Conservation (phyloP, 257 asterid genomes). For the Solanum phureja region DNA sequence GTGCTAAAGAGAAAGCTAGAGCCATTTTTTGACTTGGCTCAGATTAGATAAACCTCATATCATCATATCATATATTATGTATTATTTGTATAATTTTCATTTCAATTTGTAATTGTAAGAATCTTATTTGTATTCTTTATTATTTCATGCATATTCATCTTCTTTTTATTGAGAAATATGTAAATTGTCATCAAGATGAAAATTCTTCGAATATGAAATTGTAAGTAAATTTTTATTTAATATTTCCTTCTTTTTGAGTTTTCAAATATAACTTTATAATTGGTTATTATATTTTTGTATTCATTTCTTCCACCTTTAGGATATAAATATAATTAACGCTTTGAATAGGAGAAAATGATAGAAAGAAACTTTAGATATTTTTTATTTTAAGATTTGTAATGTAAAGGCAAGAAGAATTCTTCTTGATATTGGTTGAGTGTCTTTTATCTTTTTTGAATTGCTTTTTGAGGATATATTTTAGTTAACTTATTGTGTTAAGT, state of each 20-base stretch:
- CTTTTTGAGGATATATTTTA: neutral
- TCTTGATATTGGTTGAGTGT: neutral
- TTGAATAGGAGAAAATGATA: too few species aligned
- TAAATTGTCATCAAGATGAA: too few species aligned
- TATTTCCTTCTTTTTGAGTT: neutral
- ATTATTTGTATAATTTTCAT: neutral
- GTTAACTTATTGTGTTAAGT: neutral
- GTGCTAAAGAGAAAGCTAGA: slow-evolving; percentile 48
- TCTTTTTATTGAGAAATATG: too few species aligned
- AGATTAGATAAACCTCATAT: slow-evolving; percentile 27
- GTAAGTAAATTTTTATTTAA: neutral
- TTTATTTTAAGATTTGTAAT: too few species aligned
- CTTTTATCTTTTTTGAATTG: too few species aligned
- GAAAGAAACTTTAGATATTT: neutral
- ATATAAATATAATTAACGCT: too few species aligned
- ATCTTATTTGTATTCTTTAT: neutral
- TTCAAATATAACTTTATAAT: too few species aligned
- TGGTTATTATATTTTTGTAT: too few species aligned
- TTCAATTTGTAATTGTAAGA: neutral
- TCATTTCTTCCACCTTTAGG: neutral
- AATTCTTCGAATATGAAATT: neutral
- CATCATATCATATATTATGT: neutral
- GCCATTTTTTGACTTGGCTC: slow-evolving; percentile 77
- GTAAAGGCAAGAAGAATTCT: neutral
- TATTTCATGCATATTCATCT: too few species aligned